Evolutionary conservation across 441 rosid genomes (phyloP), one percentile per base, ranked within the genome.

Genomic region (Gossypium lobatum): DNA sequence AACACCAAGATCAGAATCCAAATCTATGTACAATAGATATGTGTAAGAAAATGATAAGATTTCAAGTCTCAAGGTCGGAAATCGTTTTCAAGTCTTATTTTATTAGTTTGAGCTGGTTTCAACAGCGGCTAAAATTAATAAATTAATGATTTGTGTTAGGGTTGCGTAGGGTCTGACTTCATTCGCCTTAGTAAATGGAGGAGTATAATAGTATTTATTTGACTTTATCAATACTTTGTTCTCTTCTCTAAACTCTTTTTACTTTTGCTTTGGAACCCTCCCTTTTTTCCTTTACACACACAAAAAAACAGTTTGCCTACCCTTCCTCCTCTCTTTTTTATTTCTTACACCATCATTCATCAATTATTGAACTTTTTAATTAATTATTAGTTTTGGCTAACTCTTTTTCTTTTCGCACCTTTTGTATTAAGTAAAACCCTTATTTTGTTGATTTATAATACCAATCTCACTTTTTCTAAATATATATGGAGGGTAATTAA

Each of bases 161-260:
- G 63, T 63, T 53, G 55, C 25, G 64, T 26, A 62, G 75, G 73
- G 58, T 68, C 75, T 71, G 76, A 71, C 76, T 78, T 71, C 57
- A 62, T 17, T 26, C 68, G 39, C n/a, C 70, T 14, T 31, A 17
- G 23, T 69, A 23, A 34, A 34, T 55, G 37, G 18, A 60, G 37
- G 7, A 2, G 61, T 48, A 4, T 31, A 64, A 7, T n/a, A 73
- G 62, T 55, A 55, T 54, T 16, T 54, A 20, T 18, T 53, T 75
- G 78, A 82, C 76, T 46, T 74, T 37, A 42, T 54, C 31, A 23
- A 58, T 14, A 25, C 39, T 28, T 59, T 37, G 58, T 46, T 23
- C 60, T 37, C 4, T n/a, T 28, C 23, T 31, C 34, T 31, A 31
- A 31, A 11, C 14, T 11, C 52, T 52, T 28, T 28, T 28, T 28